Percentiles rank a stretch among this genome's conserved stretches.
Evolutionary conservation across 2,329 filamentous ascomycete genomes (phyloP).

Genomic region (Pseudodiploospora longispora): DNA sequence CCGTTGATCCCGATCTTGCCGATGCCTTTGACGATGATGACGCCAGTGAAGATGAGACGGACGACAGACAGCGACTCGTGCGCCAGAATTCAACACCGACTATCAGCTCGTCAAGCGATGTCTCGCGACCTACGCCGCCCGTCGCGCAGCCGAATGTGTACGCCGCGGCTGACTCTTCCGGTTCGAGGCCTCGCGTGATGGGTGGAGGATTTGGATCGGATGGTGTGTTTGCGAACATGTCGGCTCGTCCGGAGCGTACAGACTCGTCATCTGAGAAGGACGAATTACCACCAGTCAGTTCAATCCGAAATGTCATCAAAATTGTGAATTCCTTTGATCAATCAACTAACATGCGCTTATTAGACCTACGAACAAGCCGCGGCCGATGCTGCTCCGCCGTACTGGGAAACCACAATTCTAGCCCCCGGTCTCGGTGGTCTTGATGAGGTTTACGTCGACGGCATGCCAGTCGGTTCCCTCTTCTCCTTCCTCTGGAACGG

Average conservation of each 20-base stretch:
- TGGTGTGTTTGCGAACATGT: conserved; percentile 93
- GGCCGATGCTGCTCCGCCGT: conserved; percentile 89
- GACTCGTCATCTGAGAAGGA: conserved; percentile 61
- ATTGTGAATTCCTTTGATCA: not conserved
- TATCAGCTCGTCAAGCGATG: conserved; percentile 10
- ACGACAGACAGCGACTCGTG: conserved; percentile 82
- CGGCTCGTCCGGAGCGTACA: conserved; percentile 76
- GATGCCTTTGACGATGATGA: conserved; percentile 87
- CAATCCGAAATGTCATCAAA: not conserved
- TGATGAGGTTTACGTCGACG: conserved; percentile 95
- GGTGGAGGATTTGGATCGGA: conserved; percentile 75
- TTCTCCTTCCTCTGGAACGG: conserved; percentile 88
- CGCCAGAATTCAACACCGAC: conserved; percentile 45
- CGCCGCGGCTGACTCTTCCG: conserved; percentile 20
- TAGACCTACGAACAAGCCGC: conserved; percentile 98
- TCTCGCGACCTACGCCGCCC: not conserved
- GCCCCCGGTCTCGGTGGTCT: conserved; percentile 82
- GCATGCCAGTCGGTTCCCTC: conserved; percentile 81
- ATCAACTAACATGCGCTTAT: conserved; percentile 26
- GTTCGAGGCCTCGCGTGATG: conserved; percentile 44
- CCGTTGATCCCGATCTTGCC: conserved; percentile 71
- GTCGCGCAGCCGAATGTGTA: conserved; percentile 15
- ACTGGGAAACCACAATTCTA: conserved; percentile 98
- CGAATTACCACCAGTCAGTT: conserved; percentile 83
- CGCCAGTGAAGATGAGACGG: conserved; percentile 61